phyloP scores from a whole-genome alignment of 2,329 filamentous ascomycete species.

The Diaporthe destruens region DNA sequence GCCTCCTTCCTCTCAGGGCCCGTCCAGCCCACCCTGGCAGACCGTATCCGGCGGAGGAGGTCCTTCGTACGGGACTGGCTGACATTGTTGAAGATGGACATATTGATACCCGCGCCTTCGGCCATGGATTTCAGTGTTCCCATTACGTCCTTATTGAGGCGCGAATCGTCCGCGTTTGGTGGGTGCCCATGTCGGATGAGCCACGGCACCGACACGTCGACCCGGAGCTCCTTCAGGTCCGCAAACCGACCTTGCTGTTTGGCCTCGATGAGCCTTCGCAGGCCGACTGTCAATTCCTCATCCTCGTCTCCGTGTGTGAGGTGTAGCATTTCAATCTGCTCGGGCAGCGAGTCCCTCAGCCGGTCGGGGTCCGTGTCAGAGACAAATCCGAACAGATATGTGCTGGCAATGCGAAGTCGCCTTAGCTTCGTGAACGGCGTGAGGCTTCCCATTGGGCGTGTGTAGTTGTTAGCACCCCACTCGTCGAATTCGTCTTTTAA shows the following conservation, averaged over 20 bases:
- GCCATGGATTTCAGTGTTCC: not conserved
- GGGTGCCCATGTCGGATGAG: not conserved
- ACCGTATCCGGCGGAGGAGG: constrained; percentile 1
- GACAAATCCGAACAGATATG: constrained; percentile 32
- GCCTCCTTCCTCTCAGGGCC: constrained; percentile 17
- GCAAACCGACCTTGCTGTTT: constrained; percentile 12
- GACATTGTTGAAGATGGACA: constrained; percentile 24
- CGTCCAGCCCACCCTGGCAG: constrained; percentile 16
- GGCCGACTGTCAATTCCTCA: constrained; percentile 26
- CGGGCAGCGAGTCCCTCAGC: constrained; percentile 28
- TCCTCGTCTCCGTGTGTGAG: constrained; percentile 33
- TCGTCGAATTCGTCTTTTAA: constrained; percentile 24
- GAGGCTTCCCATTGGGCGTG: constrained; percentile 28
- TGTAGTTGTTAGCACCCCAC: constrained; percentile 29
- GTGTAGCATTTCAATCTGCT: constrained; percentile 28
- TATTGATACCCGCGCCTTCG: not conserved
- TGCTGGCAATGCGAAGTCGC: constrained; percentile 31
- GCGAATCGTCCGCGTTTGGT: constrained; percentile 24
- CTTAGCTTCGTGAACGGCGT: not conserved
- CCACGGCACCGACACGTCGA: constrained; percentile 26
- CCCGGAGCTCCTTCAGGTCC: constrained; percentile 7
- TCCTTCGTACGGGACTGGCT: constrained; percentile 22
- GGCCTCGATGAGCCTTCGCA: constrained; percentile 25
- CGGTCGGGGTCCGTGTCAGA: constrained; percentile 25
- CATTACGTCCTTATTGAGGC: constrained; percentile 25